These are phyloP conservation scores for Tolypocladium cylindrosporum DNA, from an alignment of 2,329 filamentous ascomycete species.

Conservation along the genomic window DNA sequence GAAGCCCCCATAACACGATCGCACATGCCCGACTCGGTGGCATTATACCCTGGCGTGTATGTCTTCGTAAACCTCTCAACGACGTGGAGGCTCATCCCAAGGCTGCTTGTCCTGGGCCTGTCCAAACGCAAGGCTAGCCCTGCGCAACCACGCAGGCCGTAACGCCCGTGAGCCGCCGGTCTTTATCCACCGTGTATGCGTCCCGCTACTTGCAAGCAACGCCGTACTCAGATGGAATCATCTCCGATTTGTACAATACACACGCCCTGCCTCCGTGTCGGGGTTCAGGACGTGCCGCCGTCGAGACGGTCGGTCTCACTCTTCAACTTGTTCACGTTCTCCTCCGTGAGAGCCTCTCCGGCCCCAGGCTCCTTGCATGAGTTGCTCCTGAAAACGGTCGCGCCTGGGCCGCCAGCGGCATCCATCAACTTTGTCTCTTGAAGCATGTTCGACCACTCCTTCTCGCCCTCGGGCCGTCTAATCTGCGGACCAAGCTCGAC, in stretches of 20 bases:
- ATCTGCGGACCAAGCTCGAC: constrained; percentile 23
- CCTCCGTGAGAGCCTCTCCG: constrained; percentile 40
- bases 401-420: constrained; percentile 26
- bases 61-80: not conserved
- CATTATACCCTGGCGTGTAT: not conserved
- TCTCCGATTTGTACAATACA: not conserved
- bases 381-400: constrained; percentile 19
- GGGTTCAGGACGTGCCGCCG: not conserved
- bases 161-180: not conserved
- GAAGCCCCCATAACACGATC: not conserved
- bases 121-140: not conserved
- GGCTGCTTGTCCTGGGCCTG: not conserved
- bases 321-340: constrained; percentile 40
- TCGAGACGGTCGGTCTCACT: constrained; percentile 15
- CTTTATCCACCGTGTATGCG: not conserved
- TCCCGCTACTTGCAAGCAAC: not conserved
- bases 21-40: not conserved
- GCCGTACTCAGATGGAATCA: not conserved
- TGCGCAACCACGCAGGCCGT: not conserved
- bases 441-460: constrained; percentile 31
- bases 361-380: constrained; percentile 23
- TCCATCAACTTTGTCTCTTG: constrained; percentile 38
- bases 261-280: not conserved
- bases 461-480: constrained; percentile 24
- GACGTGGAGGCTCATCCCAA: not conserved